Evolutionary conservation across 257 asterid species (phyloP), one percentile per base, ranked within the genome.

Genomic region (Primulina huaijiensis): DNA sequence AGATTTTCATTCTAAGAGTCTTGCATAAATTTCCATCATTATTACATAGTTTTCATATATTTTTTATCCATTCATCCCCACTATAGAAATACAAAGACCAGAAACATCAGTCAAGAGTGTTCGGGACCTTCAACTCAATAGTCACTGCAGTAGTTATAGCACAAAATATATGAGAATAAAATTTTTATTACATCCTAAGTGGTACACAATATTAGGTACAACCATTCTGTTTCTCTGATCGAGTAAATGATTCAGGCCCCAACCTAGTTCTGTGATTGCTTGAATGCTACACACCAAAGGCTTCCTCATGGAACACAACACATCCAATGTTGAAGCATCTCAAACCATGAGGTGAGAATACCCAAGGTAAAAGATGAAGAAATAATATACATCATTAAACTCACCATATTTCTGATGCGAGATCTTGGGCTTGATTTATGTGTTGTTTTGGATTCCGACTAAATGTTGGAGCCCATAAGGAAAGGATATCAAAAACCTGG

Each of bases 401-500:
- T 31, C 81, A 90, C 99, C 97, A 63, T 81, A 94, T 86, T 73
- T 76, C 89, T 75, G 91, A 79, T 75, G 74, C 72, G 67, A 79
- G 87, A 78, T 91, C 94, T 68, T 87, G 88, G 23, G 75, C 64
- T 68, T 81, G 86, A 75, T 68, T 82, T 58, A 82, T 77, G 64
- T 79, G 81, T 50, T 75, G 76, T 74, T 82, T 86, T 64, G 77
- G 79, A 81, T 84, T 84, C 76, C 88, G 88, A 70, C 79, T 83
- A 76, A 94, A 94, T 74, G 86, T 70, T 58, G 96, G 79, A 56
- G 97, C 89, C 99, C 99, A 94, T 69, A 94, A 72, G 29, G 97
- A 92, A 65, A 94, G 95, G 76, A 94, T 85, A 83, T 94, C 97
- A 75, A 94, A 94, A 78, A 88, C 96, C 77, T 94, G 97, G 76